phyloP scores from a whole-genome alignment of 2,329 filamentous ascomycete species.

The Penicillium sp. region DNA sequence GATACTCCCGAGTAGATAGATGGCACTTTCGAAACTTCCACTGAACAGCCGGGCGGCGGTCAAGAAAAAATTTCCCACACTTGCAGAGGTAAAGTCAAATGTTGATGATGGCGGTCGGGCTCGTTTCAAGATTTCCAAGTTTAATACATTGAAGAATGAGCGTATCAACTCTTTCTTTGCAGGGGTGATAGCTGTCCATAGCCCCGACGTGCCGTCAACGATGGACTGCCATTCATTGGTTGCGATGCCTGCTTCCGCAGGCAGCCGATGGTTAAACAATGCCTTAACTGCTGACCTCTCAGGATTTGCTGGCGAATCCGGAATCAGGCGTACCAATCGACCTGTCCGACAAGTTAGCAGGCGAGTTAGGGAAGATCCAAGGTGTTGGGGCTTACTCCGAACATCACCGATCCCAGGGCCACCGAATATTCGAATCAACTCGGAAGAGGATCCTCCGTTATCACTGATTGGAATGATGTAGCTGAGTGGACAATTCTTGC shows the following conservation, averaged over 20 bases:
- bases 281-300: constrained; percentile 74
- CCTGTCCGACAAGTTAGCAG: constrained; percentile 51
- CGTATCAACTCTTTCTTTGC: constrained; percentile 75
- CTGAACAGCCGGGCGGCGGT: constrained; percentile 87
- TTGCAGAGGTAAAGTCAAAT: constrained; percentile 75
- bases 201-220: constrained; percentile 73
- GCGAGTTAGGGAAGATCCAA: not conserved
- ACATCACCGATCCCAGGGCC: constrained; percentile 84
- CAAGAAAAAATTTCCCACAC: constrained; percentile 76
- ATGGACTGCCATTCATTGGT: constrained; percentile 83
- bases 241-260: constrained; percentile 61
- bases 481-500: constrained; percentile 66
- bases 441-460: constrained; percentile 91
- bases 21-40: constrained; percentile 86
- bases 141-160: constrained; percentile 72
- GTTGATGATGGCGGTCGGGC: constrained; percentile 66
- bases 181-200: constrained; percentile 71
- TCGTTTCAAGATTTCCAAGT: constrained; percentile 75
- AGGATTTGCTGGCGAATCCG: constrained; percentile 57
- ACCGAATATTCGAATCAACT: constrained; percentile 90
- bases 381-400: constrained; percentile 55
- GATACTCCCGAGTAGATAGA: constrained; percentile 84
- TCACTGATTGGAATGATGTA: constrained; percentile 95
- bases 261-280: constrained; percentile 84
- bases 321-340: constrained; percentile 86